phyloP scores from a whole-genome alignment of 805 yeast genomes.

The Cyberlindnera americana region DNA sequence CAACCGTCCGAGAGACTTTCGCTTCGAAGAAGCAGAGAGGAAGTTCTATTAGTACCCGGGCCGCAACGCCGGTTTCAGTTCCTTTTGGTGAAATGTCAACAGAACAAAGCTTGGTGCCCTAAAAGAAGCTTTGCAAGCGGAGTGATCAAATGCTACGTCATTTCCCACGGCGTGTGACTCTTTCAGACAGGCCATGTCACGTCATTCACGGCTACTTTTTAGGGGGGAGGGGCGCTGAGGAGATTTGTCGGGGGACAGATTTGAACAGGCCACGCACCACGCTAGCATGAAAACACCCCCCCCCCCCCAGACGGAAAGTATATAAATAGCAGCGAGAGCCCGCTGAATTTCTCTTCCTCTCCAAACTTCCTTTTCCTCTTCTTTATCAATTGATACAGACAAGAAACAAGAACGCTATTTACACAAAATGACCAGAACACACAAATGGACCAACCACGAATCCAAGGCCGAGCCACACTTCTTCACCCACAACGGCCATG shows the following conservation, averaged over 20 bases:
- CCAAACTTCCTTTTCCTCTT: background rate
- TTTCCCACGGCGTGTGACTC: slow-evolving; percentile 8
- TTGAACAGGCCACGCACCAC: background rate
- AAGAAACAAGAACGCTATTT: background rate
- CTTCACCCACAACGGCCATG: slow-evolving; percentile 75
- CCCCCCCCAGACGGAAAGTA: too few species aligned
- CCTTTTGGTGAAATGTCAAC: too few species aligned
- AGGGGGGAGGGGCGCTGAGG: too few species aligned
- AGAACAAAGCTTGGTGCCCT: too few species aligned
- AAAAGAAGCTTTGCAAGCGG: too few species aligned
- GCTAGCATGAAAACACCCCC: background rate
- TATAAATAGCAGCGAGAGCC: too few species aligned
- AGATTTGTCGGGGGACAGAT: too few species aligned
- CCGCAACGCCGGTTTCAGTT: too few species aligned
- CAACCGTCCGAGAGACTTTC: too few species aligned
- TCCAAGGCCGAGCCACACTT: slow-evolving; percentile 56
- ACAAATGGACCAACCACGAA: slow-evolving; percentile 70
- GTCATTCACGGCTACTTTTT: background rate
- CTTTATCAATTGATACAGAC: background rate
- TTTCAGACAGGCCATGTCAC: slow-evolving; percentile 1
- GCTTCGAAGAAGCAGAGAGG: too few species aligned
- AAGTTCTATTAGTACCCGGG: too few species aligned
- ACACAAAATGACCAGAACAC: slow-evolving; percentile 65
- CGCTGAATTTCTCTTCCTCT: background rate
- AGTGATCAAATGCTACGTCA: too few species aligned